Evolutionary conservation across 345 rosid species (phyloP), one percentile per base, ranked within the genome.

Genomic region (Ailanthus altissimus): DNA sequence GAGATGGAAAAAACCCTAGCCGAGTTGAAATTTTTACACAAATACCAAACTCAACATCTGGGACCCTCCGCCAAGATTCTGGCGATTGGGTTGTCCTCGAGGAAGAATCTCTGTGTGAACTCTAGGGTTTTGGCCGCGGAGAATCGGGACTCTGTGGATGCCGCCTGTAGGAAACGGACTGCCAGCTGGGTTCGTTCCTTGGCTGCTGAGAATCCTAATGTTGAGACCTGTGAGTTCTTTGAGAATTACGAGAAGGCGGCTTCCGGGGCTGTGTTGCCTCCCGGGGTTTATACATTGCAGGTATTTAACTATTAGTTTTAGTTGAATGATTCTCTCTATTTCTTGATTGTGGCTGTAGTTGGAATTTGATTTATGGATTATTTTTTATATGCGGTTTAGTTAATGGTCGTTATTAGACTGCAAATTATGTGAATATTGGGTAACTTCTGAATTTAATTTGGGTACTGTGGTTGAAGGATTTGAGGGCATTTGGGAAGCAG

Each of bases 1-100:
- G 99, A 96, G 89, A 93, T 96, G 99, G 99, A 96, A 88, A 96
- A 96, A 78, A 96, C 99, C 40, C 83, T 93, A 0, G 93, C 91
- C 69, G 99, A 96, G 83, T 88, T 96, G 76, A 92, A 88, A 84
- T 62, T 86, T 5, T 84, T 96, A 67, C 96, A 94, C 76, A 84
- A 83, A 28, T 96, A 96, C 81, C 99, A 91, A 83, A 77, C 87
- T 74, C 80, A 74, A 63, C 87, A 89, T 61, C 83, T 92, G 59
- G 98, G 98, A 38, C 80, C 87, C 32, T 89, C 90, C 69, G 94
- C 99, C 6, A 87, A 71, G 85, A 85, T 91, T 75, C 86, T 96
- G 49, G 98, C 98, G 0, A 81, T 96, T 25, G 98, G 97, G 2
- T 80, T 93, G 58, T 91, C 95, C 9, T 96, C 98, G 5, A 81